Evolutionary conservation across 192 early-diverging fungal genomes (phyloP).

Genomic region (Linnemannia exigua): DNA sequence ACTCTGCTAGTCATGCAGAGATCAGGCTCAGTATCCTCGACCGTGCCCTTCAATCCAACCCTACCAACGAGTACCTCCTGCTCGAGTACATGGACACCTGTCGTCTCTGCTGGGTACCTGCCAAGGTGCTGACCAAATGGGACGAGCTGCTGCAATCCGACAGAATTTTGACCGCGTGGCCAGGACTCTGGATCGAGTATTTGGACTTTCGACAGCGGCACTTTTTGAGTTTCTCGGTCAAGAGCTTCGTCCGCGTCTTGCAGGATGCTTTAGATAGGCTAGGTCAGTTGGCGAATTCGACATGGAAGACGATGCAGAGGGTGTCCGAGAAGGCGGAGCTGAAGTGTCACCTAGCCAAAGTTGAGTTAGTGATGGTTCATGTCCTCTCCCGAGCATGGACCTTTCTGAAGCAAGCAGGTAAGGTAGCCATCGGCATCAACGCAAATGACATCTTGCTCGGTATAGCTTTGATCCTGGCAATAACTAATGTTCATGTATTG

Average conservation of each 20-base stretch:
- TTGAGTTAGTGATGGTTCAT: constrained; percentile 68
- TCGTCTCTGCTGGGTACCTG: constrained; percentile 61
- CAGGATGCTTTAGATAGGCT: constrained; percentile 61
- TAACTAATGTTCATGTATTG: too few relatives aligned
- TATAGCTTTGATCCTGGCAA: too few relatives aligned
- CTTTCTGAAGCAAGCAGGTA: constrained; percentile 71
- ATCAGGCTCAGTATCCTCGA: constrained; percentile 71
- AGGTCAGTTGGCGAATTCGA: constrained; percentile 25
- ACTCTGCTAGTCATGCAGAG: constrained; percentile 58
- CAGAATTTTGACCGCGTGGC: constrained; percentile 38
- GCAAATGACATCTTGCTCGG: too few relatives aligned
- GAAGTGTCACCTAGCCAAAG: constrained; percentile 35
- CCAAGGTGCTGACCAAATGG: constrained; percentile 65
- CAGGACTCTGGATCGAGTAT: constrained; percentile 69
- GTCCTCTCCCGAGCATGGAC: constrained; percentile 61
- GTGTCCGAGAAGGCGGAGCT: background rate
- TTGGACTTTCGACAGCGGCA: constrained; percentile 69
- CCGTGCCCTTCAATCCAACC: constrained; percentile 66
- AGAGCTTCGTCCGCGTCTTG: constrained; percentile 59
- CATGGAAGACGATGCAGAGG: constrained; percentile 12
- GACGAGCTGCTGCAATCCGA: constrained; percentile 58
- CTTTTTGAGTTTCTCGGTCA: constrained; percentile 65
- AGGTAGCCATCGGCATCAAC: too few relatives aligned
- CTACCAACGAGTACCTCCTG: constrained; percentile 56
- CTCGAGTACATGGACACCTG: constrained; percentile 64